Base-by-base conservation (phyloP, 2,329 filamentous ascomycete species). In the Diplodia intermedia region DNA sequence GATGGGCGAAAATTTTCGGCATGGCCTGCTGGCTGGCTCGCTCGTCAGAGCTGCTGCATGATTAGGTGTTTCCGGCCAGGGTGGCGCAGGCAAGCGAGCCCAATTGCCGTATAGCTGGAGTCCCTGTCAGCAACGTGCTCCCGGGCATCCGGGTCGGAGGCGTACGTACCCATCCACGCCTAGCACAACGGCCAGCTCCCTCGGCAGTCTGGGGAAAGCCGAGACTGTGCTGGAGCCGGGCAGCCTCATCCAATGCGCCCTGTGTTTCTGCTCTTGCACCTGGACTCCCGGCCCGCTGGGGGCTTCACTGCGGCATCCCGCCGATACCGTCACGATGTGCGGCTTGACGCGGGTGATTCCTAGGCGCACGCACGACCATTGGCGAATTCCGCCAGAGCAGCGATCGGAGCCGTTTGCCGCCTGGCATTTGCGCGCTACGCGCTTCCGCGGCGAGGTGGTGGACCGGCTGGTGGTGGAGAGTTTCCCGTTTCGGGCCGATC, bases 241-340 rank as follows among this genome's bases (percentile, higher is more conserved):
- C 43, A 38, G 47, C 29, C 43, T 38, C 57, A 20, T 26, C 11
- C 60, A 20, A 2, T 12, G 43, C n/a, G 18, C 47, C 31, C 6
- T 26, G 9, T 5, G 11, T 26, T 18, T 49, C 7, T 18, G 2
- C 5, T 23, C 23, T n/a, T 7, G 14, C 29, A 3, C 11, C n/a
- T 15, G 9, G 26, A 33, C 31, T 3, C 7, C 18, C 6, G 38
- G 3, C 29, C 47, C 11, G 7, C 6, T 11, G n/a, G 18, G 26
- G 3, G 8, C 15, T 49, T 23, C 11, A 12, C 14, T 31, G 23
- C 3, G 63, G 67, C 57, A 29, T 38, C 31, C 57, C 50, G 47
- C 56, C 67, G 53, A 62, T 69, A 60, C 65, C 65, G 56, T 66
- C 53, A 52, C 61, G 60, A 65, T 40, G 68, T 56, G 68, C 68